phyloP scores from a whole-genome alignment of 192 early-diverging fungal genomes.

The Fimicolochytrium jonesii region DNA sequence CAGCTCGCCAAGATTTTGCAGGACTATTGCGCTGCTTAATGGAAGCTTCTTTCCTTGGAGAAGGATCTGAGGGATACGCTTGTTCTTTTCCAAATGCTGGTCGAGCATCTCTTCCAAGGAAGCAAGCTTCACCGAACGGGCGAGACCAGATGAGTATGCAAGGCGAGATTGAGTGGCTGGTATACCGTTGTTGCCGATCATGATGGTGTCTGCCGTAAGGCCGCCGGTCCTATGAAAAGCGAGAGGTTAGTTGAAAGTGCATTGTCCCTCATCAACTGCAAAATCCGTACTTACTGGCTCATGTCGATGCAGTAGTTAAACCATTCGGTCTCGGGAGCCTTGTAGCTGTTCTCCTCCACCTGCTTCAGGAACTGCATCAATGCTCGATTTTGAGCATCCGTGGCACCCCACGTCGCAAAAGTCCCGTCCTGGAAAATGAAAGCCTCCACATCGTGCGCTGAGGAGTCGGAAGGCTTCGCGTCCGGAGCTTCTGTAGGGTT shows the following conservation, averaged over 20 bases:
- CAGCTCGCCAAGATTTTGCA: slow-evolving; percentile 50
- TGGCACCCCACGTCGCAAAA: slow-evolving; percentile 57
- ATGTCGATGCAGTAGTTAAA: slow-evolving; percentile 44
- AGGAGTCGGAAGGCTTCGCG: background rate
- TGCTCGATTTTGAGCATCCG: slow-evolving; percentile 30
- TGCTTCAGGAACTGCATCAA: slow-evolving; percentile 39
- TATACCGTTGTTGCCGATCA: slow-evolving; percentile 42
- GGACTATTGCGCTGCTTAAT: slow-evolving; percentile 38
- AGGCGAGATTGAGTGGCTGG: slow-evolving; percentile 44
- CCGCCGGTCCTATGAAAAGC: slow-evolving; percentile 30
- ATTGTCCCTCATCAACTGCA: background rate
- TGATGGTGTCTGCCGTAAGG: slow-evolving; percentile 43
- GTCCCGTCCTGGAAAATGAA: slow-evolving; percentile 51
- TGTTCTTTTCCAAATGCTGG: slow-evolving; percentile 40
- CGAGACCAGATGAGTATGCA: slow-evolving; percentile 56
- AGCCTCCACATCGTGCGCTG: slow-evolving; percentile 29
- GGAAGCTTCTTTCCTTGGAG: slow-evolving; percentile 44
- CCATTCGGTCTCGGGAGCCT: slow-evolving; percentile 43
- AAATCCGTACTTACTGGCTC: slow-evolving; percentile 32
- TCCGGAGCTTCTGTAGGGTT: slow-evolving; percentile 9
- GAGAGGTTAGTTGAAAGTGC: background rate
- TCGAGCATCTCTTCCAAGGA: slow-evolving; percentile 53
- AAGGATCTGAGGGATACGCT: slow-evolving; percentile 45
- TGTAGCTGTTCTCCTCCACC: slow-evolving; percentile 40
- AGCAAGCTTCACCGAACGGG: slow-evolving; percentile 51